Evolutionary conservation across 129 eudicot genomes (phyloP).

Genomic region (Erigeron canadensis): DNA sequence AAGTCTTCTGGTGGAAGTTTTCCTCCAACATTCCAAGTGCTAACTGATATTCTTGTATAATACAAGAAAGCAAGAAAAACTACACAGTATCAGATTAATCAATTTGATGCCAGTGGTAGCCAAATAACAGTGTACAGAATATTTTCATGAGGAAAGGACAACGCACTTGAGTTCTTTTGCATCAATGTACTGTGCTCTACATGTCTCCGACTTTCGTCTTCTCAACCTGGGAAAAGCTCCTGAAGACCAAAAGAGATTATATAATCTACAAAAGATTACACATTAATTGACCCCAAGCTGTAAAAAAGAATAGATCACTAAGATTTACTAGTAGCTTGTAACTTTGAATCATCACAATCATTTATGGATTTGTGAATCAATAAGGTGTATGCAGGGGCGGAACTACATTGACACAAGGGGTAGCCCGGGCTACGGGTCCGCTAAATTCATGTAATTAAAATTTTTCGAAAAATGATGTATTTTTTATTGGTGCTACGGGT

Average conservation of each 20-base stretch:
- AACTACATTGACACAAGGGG: too few relatives aligned
- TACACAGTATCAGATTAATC: not conserved
- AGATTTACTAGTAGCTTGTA: not conserved
- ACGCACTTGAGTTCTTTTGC: constrained; percentile 63
- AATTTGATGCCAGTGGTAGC: not conserved
- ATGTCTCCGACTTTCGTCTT: constrained; percentile 92
- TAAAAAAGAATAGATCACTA: not conserved
- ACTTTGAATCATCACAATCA: not conserved
- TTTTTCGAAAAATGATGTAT: too few relatives aligned
- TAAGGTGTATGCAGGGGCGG: too few relatives aligned
- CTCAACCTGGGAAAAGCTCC: constrained; percentile 69
- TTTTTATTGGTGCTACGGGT: too few relatives aligned
- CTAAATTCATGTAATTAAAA: too few relatives aligned
- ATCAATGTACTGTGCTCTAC: constrained; percentile 85
- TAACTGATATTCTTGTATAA: constrained; percentile 63
- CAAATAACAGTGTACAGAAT: constrained; percentile 1
- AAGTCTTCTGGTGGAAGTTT: constrained; percentile 72
- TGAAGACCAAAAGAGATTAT: constrained; percentile 20
- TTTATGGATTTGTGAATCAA: not conserved
- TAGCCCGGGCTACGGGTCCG: too few relatives aligned
- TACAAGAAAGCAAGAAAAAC: constrained; percentile 1
- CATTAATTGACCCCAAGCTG: not conserved
- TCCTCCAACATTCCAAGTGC: constrained; percentile 95
- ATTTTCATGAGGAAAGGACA: constrained; percentile 15
- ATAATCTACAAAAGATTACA: not conserved